Evolutionary conservation across 2,329 filamentous ascomycete species (phyloP), one percentile per base, ranked within the genome.

Genomic region (Microsporum canis): DNA sequence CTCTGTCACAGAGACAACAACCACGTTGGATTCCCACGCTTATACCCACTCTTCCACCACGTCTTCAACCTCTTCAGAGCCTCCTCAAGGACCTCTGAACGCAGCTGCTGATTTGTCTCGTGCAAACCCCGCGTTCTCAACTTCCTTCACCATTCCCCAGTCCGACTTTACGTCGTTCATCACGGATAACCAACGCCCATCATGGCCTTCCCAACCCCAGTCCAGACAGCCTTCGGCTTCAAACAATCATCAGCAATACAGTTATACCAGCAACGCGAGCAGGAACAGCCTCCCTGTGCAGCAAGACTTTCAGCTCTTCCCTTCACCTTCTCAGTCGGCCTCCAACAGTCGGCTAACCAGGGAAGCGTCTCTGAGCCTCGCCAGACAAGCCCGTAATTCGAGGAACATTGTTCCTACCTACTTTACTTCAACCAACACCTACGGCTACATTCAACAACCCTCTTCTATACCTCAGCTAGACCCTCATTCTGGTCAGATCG

Each of bases 161-260:
- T 71, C 73, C 74, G 73, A 76, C 75, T 61, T 72, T 58, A 71
- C 71, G 73, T 77, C 76, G 73, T 77, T 76, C 76, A 77, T 68
- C 72, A 78, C 76, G 76, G 76, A 78, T 77, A 70, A 72, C 68
- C 70, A 70, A 66, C 75, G 75, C 74, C 71, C 75, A 76, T 29
- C 69, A 78, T 78, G 76, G 76, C 76, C 73, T 72, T 70, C 75
- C 70, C 69, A 74, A 71, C 73, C 73, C 71, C 75, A 73, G 67
- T 70, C 69, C 60, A 66, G 68, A 65, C 73, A 74, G 75, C 75
- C 75, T 66, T 69, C 67, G 75, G 74, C 74, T 73, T 68, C 68
- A 67, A 65, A 60, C 66, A 68, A 65, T 61, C 66, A 59, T 62
- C 55, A 39, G 65, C 66, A 69, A 69, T 43, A 43, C 39, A 43